Base-by-base conservation (phyloP, 23 red algal species). In the Agarophyton chilense region DNA sequence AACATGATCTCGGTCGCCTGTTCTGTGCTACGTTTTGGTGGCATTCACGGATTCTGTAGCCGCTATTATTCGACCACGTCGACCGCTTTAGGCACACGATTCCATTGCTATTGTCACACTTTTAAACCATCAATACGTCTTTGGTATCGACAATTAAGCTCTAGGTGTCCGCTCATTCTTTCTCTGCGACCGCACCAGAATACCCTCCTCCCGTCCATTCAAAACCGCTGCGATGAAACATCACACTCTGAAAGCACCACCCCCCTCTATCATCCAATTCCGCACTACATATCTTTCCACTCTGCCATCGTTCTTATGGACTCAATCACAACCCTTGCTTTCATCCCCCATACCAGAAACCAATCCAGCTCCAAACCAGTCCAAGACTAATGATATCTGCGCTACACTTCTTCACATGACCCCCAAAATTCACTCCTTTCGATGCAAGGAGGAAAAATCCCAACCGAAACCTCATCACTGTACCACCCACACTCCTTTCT, bases 381-480 rank as follows among this genome's bases (percentile, higher is more conserved):
- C 19, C 24, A 60, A 7, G 29, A 60, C 21, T 4, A 13, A 31
- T 12, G 32, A 39, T 70, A 57, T 84, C 25, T 14, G 58, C 1
- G 33, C 11, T 11, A 11, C 21, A 13, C 19, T 84, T 5, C 6
- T 32, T 4, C 49, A 29, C 29, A 65, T 19, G 6, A 38, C 61
- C 12, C 57, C 61, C 7, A 28, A 36, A 1, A 8, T 68, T 0
- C 29, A 26, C 29, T 84, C 58, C 39, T 6, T 24, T 25, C 58
- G 60, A 36, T 84, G 62, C 60, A 38, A 25, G 21, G 60, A 67
- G 35, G 80, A 58, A 2, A 68, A 67, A 64, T 19, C 80, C 19
- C 7, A 67, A 64, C 55, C 80, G 25, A 57, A 19, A 17, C 80
- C 61, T 19, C 61, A 68, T 21, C 36, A 50, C 38, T 50, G 26